Percentiles rank a stretch among this genome's conserved stretches.
Evolutionary conservation across 2,329 filamentous ascomycete species (phyloP).

Genomic region (Cryphonectria carpinicola): DNA sequence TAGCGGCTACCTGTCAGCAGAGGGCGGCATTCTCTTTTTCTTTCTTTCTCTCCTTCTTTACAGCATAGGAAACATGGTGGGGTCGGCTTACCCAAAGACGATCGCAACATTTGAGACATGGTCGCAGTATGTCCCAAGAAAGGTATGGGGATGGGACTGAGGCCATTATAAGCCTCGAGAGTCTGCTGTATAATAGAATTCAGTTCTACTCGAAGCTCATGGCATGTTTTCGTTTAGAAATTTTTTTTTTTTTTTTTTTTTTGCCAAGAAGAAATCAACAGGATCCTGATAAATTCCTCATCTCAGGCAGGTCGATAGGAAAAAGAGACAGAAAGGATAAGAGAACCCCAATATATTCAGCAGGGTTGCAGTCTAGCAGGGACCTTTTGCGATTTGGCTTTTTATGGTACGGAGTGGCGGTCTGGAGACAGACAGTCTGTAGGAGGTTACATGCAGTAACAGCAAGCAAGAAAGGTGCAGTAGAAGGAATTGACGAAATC

Average conservation of each 20-base stretch:
- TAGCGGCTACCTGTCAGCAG: constrained; percentile 24
- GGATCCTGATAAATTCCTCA: neutral
- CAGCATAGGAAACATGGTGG: neutral
- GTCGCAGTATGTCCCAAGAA: constrained; percentile 26
- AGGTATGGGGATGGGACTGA: constrained; percentile 19
- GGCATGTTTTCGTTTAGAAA: neutral
- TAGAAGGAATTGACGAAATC: constrained; percentile 7
- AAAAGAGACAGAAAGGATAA: neutral
- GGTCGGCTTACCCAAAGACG: constrained; percentile 24
- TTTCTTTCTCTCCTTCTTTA: neutral
- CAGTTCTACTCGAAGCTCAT: constrained; percentile 5
- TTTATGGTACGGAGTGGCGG: constrained; percentile 24
- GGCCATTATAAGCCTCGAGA: constrained; percentile 16
- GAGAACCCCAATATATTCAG: constrained; percentile 6
- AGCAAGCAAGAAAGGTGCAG: neutral
- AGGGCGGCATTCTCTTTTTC: neutral
- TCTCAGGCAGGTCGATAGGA: neutral
- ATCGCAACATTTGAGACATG: constrained; percentile 27
- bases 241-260: too few species aligned
- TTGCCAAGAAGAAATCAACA: constrained; percentile 19
- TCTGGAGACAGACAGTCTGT: constrained; percentile 21
- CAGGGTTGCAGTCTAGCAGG: neutral
- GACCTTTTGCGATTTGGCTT: constrained; percentile 8
- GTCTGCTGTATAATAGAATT: neutral
- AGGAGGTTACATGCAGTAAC: neutral